Base-by-base conservation (phyloP, 75 land plant genomes). In the Cunninghamia lanceolata region DNA sequence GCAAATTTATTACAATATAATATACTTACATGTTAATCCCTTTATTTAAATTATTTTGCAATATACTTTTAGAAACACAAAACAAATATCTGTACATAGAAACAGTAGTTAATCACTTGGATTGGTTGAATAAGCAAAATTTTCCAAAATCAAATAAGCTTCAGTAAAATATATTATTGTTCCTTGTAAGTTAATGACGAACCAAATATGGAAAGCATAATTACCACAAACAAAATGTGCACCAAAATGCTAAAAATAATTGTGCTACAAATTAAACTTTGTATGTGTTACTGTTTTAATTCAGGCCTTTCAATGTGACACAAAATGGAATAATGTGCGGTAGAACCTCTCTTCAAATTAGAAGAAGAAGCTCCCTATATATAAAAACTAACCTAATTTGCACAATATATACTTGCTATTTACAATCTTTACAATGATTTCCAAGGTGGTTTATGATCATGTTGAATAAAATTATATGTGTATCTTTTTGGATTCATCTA, bases 1-100 rank as follows among this genome's bases (percentile, higher is more conserved):
- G 53, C 16, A 82, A 85, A 78, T 9, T 71, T 43, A 80, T 80
- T 47, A 80, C 4, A 38, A 84, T 42, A 10, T 54, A 63, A 83
- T 45, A 76, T 34, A 74, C 9, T 2, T 54, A 87, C 28, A 56
- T 35, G 30, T 54, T 17, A 34, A 38, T 82, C 2, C 4, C 40
- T 40, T 10, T 43, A 40, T 40, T 82, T 82, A 28, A 32, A 35
- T 32, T 35, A 83, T 36, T 11, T 53, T 32, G 32, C 25, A 11
- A 80, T 45, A 43, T 43, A 32, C n/a, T 45, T n/a, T 13, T 45
- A 80, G 46, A 80, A 7, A 0, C 82, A 45, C 30, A 80, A n/a
- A 45, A 80, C 4, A 45, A 80, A 43, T 28, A 19, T 10, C n/a
- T 45, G 15, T 28, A 80, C 32, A 77, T 77, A 21, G 25, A 80